Evolutionary conservation across 2,329 filamentous ascomycete species (phyloP), one percentile per base, ranked within the genome.

Genomic region (Aspergillus fructus): DNA sequence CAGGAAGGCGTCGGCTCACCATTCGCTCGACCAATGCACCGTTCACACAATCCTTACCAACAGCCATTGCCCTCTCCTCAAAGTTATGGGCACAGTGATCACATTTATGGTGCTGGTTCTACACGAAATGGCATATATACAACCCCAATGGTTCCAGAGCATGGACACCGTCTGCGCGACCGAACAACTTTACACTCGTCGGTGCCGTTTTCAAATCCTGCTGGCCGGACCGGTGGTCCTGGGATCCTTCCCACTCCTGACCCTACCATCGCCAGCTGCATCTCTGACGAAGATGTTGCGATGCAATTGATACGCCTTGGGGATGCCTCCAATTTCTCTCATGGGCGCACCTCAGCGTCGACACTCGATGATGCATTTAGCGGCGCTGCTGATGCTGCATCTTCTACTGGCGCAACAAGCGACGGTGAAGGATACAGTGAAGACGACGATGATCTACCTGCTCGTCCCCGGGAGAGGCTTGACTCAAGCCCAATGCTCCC

Each of bases 261-360:
- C 68, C 93, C 93, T n/a, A 99, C 94, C 12, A 90, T 97, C 66
- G 91, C 91, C 54, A 97, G 93, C 76, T 96, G 91, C 74, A 93
- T 99, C 74, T 97, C 93, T 13, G 94, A 99, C 72, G 94, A 99
- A 75, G 94, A 99, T 76, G 94, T 97, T 61, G 94, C 94, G 56
- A 88, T 97, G 71, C 94, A 97, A 77, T 82, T 99, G 68, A 97
- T 99, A 88, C 89, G 93, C 66, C 84, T 99, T 54, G 93, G 94
- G 46, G 93, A 97, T 72, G 91, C 93, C 66, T 94, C 92, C 56
- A 96, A 96, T 72, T 89, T 96, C 69, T 96, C 92, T 2, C 91
- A 96, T 68, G 93, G 92, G 54, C 89, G 93, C 64, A 96, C 91
- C 3, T 97, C 93, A 8, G 91, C 92, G 6, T 97, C 93, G 1